Percentiles rank a stretch among this genome's conserved stretches.
These are phyloP conservation scores for Pleurotus tuoliensis DNA, from an alignment of 768 basidiomycete species.

Conservation along the genomic window DNA sequence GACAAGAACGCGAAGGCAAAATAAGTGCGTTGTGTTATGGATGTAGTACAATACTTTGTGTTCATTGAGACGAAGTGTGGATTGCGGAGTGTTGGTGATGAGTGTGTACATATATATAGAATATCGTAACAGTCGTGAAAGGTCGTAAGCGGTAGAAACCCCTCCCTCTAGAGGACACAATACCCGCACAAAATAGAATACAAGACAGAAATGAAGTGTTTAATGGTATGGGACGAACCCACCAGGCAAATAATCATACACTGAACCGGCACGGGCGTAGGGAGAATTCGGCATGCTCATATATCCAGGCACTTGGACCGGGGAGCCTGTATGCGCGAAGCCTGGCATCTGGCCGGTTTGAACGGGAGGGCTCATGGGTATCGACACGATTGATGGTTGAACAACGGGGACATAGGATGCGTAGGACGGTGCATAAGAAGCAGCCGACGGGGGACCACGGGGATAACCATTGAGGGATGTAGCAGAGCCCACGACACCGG, in stretches of 20 bases:
- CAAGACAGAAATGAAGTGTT: neutral
- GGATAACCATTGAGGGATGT: neutral
- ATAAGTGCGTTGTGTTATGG: neutral
- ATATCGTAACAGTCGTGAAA: constrained; percentile 2
- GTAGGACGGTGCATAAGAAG: neutral
- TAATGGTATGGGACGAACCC: constrained; percentile 6
- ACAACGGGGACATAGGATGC: neutral
- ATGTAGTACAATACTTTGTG: constrained; percentile 5
- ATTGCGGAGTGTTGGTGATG: neutral
- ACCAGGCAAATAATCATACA: constrained; percentile 4
- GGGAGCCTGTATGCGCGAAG: neutral
- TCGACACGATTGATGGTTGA: neutral
- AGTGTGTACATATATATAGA: neutral
- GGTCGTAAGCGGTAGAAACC: neutral
- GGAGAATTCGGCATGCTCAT: constrained; percentile 1
- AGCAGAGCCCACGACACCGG: neutral
- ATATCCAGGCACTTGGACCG: constrained; percentile 1
- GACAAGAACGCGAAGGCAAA: neutral
- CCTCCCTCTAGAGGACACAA: neutral
- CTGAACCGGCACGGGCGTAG: neutral
- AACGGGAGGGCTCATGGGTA: neutral
- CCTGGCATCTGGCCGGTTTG: neutral
- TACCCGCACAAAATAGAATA: neutral
- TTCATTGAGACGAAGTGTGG: neutral
- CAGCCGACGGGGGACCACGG: neutral